These are phyloP conservation scores for Cyberlindnera saturnus DNA, from an alignment of 805 yeast genomes.

Conservation along the genomic window DNA sequence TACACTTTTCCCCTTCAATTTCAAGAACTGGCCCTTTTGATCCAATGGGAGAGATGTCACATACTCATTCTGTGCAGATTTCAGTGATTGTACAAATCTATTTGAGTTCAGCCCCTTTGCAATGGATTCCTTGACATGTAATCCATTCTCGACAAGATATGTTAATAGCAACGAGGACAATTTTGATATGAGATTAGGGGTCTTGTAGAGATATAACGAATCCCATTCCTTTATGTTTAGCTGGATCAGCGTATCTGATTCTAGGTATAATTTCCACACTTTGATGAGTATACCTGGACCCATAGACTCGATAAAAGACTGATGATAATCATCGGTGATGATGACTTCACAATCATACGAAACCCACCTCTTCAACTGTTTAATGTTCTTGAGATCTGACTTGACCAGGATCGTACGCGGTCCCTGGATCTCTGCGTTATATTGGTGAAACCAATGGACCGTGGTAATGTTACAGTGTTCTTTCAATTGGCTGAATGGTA, in stretches of 20 bases:
- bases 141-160: conserved; percentile 38
- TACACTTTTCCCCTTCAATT: conserved; percentile 36
- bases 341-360: conserved; percentile 13
- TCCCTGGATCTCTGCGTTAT: too few relatives aligned
- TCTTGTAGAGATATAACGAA: conserved; percentile 16
- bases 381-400: conserved; percentile 16
- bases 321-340: conserved; percentile 31
- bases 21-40: too few relatives aligned
- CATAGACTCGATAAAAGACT: too few relatives aligned
- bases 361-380: conserved; percentile 11
- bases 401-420: conserved; percentile 13
- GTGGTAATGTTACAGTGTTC: conserved; percentile 42
- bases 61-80: not conserved
- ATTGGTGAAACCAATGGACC: conserved; percentile 39
- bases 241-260: too few relatives aligned
- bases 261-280: too few relatives aligned
- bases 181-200: conserved; percentile 24
- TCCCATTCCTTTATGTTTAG: too few relatives aligned
- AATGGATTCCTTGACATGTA: conserved; percentile 43
- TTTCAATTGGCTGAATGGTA: conserved; percentile 50
- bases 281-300: too few relatives aligned
- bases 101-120: conserved; percentile 53
- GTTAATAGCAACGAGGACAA: conserved; percentile 36
- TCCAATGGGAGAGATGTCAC: not conserved
- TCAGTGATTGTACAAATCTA: conserved; percentile 33